A percentile compares a stretch with the other conserved stretches of the same genome.
Conservation (phyloP, 441 rosid genomes). For the Jatropha multifida region DNA sequence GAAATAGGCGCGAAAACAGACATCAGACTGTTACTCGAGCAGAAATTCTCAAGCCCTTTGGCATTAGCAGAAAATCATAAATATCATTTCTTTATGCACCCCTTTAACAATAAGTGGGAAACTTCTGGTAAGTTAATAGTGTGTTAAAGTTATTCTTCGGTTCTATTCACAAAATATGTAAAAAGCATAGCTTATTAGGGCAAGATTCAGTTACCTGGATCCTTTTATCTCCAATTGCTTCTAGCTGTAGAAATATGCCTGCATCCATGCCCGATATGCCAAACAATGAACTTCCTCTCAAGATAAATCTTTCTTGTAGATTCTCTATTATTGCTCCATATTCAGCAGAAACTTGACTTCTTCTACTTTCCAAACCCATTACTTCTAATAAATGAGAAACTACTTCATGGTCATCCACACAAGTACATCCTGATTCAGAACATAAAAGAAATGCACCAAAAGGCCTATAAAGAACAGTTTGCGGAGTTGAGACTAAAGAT, state of each 20-base stretch:
- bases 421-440: slow-evolving; percentile 37
- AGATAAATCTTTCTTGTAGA: slow-evolving; percentile 16
- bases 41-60: not conserved
- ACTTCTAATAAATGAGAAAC: slow-evolving; percentile 30
- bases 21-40: no score
- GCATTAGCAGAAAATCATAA: not conserved
- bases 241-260: slow-evolving; percentile 31
- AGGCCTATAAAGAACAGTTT: slow-evolving; percentile 35
- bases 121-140: not conserved
- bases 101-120: not conserved
- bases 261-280: slow-evolving; percentile 10
- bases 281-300: slow-evolving; percentile 24
- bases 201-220: slow-evolving; percentile 27
- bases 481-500: slow-evolving; percentile 9
- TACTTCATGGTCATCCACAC: slow-evolving; percentile 46
- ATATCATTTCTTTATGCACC: not conserved
- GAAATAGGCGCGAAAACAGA: not conserved
- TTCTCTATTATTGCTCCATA: slow-evolving; percentile 22
- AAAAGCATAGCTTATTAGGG: not conserved
- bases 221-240: slow-evolving; percentile 31
- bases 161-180: not conserved
- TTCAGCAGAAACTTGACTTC: slow-evolving; percentile 16
- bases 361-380: slow-evolving; percentile 1
- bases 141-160: not conserved
- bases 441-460: slow-evolving; percentile 66